These are phyloP conservation scores for Triangularia verruculosa DNA, from an alignment of 2,329 filamentous ascomycete species.

Conservation along the genomic window DNA sequence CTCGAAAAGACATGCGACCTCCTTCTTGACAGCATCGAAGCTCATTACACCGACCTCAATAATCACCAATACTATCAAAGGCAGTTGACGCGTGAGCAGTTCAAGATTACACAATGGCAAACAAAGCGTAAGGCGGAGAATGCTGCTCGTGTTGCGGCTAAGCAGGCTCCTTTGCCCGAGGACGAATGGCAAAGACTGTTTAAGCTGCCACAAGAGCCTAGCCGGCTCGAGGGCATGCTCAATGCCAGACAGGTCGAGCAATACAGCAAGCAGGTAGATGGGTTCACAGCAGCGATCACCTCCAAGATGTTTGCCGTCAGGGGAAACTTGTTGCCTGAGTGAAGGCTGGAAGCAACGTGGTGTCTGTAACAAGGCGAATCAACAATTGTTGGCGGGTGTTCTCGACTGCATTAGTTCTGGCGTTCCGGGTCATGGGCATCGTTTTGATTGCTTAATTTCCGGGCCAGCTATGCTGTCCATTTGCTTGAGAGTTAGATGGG, in stretches of 20 bases:
- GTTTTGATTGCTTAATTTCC: constrained; percentile 25
- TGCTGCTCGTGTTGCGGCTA: constrained; percentile 74
- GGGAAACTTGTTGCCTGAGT: constrained; percentile 62
- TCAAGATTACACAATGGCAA: constrained; percentile 96
- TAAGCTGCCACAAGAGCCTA: constrained; percentile 95
- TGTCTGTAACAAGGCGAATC: constrained; percentile 4
- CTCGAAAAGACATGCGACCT: constrained; percentile 98
- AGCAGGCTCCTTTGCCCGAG: constrained; percentile 85
- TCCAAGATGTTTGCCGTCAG: constrained; percentile 98
- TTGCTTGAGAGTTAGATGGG: background rate
- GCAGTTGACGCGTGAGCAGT: constrained; percentile 87
- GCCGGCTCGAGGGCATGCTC: constrained; percentile 86
- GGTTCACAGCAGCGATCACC: constrained; percentile 85
- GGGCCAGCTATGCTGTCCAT: constrained; percentile 21
- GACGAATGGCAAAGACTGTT: constrained; percentile 98
- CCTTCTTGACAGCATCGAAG: constrained; percentile 93
- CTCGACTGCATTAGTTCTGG: constrained; percentile 29
- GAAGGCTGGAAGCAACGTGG: constrained; percentile 13
- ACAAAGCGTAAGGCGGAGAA: constrained; percentile 96
- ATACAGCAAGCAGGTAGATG: constrained; percentile 95
- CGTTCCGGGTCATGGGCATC: constrained; percentile 29
- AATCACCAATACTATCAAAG: constrained; percentile 98
- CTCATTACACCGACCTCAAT: constrained; percentile 97
- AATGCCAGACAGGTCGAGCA: constrained; percentile 96
- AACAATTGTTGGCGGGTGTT: constrained; percentile 14